Evolutionary conservation across 2,329 filamentous ascomycete genomes (phyloP).

Genomic region (Fusarium hostae): DNA sequence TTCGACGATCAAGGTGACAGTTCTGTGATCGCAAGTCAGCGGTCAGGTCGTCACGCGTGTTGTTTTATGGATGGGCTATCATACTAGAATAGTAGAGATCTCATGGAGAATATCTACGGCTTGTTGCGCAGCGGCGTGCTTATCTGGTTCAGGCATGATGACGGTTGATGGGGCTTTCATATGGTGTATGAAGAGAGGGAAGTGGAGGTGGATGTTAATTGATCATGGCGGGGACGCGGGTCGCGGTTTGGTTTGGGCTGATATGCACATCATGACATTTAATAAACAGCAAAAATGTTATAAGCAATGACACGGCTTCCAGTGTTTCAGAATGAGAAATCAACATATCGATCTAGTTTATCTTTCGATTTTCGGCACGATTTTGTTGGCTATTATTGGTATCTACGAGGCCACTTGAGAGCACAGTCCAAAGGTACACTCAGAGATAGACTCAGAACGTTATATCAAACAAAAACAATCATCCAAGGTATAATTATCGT

Average conservation of each 20-base stretch:
- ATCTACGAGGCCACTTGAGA: not conserved
- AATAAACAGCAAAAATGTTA: not conserved
- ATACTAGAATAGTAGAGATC: slow-evolving; percentile 88
- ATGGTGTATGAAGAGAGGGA: slow-evolving; percentile 16
- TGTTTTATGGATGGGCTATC: slow-evolving; percentile 43
- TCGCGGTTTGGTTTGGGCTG: slow-evolving; percentile 19
- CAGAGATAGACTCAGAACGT: not conserved
- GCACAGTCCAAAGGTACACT: not conserved
- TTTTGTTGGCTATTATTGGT: not conserved
- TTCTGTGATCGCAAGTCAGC: slow-evolving; percentile 68
- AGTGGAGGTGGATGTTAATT: slow-evolving; percentile 29
- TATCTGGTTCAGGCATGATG: slow-evolving; percentile 66
- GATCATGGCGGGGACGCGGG: slow-evolving; percentile 39
- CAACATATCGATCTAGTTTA: rapidly evolving
- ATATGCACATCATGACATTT: slow-evolving; percentile 2
- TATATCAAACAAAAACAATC: not conserved
- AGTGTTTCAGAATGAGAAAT: not conserved
- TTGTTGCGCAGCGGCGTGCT: slow-evolving; percentile 81
- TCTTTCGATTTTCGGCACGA: not conserved
- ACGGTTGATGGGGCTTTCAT: slow-evolving; percentile 5
- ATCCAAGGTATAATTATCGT: slow-evolving; percentile 16
- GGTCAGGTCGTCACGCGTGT: not conserved
- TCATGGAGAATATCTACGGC: slow-evolving; percentile 86
- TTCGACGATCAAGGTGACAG: slow-evolving; percentile 89
- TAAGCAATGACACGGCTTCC: no score